Evolutionary conservation across 768 basidiomycete species (phyloP), one percentile per base, ranked within the genome.

Genomic region (Cantharellus cinnabarinus): DNA sequence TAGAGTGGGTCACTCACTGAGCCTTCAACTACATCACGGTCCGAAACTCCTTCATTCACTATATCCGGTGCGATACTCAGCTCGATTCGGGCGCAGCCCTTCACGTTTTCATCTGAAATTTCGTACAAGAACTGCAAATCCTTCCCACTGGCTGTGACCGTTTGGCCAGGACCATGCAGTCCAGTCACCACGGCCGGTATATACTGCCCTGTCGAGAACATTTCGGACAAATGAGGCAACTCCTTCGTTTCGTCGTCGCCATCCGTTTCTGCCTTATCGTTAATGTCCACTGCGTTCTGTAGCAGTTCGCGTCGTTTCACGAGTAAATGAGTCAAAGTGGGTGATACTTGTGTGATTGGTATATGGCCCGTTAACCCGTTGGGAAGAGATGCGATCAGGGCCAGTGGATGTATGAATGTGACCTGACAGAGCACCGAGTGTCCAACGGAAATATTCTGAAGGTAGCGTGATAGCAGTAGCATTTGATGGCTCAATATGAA

Each of bases 291-390:
- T n/a, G 66, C 68, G 2, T 66, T 64, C 38, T 64, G 57, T 56
- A 63, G 63, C 20, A 58, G 65, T 44, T 71, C 74, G 56, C 76
- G 80, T 63, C 77, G 75, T 40, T 75, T 74, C 66, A 88, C 85
- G 38, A 98, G 75, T 20, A 77, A 72, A 38, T 70, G 64, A 4
- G 90, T 97, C 60, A 90, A 75, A 66, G 86, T 82, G 40, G 78
- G 70, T 10, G 90, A 87, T 60, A 98, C 77, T 69, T 91, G 83
- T 44, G 93, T 98, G 63, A 99, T 89, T 34, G 94, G 93, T 41
- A 98, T 76, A 70, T 99, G 90, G 4, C 79, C 95, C 64, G 87
- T 78, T 42, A 99, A 80, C 70, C 97, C 93, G 65, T 93, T 88
- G 15, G 95, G 94, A n/a, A 99, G 76, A 15, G 94, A 97, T 38